Evolutionary conservation across 1,139 yeast genomes (phyloP).

Genomic region (Candida glucosophila): DNA sequence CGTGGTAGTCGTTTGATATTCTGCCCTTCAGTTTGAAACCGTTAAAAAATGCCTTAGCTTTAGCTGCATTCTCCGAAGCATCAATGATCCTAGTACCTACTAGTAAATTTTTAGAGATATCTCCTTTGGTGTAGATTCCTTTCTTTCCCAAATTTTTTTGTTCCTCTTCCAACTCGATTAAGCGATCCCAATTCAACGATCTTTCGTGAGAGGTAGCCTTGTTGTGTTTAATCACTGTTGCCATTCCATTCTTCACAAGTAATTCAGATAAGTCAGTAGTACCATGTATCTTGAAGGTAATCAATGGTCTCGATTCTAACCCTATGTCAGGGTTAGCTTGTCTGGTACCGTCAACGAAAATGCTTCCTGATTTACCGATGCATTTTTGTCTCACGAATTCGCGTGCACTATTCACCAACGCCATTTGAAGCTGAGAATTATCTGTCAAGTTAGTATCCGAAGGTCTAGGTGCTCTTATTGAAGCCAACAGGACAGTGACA

Average conservation of each 20-base stretch:
- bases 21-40: slow-evolving; percentile 61
- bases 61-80: slow-evolving; percentile 65
- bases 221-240: slow-evolving; percentile 71
- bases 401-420: slow-evolving; percentile 55
- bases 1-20: slow-evolving; percentile 51
- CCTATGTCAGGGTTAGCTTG: slow-evolving; percentile 49
- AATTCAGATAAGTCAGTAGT: slow-evolving; percentile 52
- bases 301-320: slow-evolving; percentile 59
- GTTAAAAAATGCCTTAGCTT: slow-evolving; percentile 68
- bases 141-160: slow-evolving; percentile 45
- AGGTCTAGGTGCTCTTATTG: slow-evolving; percentile 65
- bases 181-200: slow-evolving; percentile 69
- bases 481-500: slow-evolving; percentile 62
- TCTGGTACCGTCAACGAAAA: slow-evolving; percentile 58
- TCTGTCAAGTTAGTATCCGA: slow-evolving; percentile 47
- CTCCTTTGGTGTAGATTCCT: slow-evolving; percentile 48
- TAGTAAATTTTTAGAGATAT: slow-evolving; percentile 40
- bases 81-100: slow-evolving; percentile 61
- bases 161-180: slow-evolving; percentile 60
- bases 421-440: slow-evolving; percentile 26
- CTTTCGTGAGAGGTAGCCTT: slow-evolving; percentile 63
- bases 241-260: slow-evolving; percentile 60
- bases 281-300: slow-evolving; percentile 41
- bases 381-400: slow-evolving; percentile 63
- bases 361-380: slow-evolving; percentile 60